Conservation (phyloP, 1,284 basidiomycete species). For the Trichosporon sp. region DNA sequence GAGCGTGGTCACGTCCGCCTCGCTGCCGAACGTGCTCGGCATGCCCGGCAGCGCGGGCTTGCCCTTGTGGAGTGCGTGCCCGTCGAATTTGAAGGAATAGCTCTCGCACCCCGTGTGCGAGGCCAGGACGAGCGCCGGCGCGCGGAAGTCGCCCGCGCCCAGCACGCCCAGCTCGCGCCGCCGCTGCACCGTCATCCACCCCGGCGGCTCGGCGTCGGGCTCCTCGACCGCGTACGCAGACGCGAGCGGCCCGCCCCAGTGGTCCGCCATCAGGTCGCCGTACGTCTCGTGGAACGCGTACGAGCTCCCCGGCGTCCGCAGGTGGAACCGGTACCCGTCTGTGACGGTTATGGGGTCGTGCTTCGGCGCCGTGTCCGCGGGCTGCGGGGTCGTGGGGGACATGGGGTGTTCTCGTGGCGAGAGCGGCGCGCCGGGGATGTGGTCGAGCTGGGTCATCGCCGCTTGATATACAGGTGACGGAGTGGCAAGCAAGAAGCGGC, state of each 20-base stretch:
- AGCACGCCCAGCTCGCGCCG: conserved; percentile 30
- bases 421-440: not conserved
- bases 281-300: conserved; percentile 27
- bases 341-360: not conserved
- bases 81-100: conserved; percentile 21
- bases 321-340: conserved; percentile 1
- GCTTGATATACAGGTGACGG: not conserved
- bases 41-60: conserved; percentile 24
- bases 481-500: not conserved
- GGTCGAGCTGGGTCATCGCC: not conserved
- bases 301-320: not conserved
- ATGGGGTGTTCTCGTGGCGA: not conserved
- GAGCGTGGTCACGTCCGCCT: conserved; percentile 22
- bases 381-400: not conserved
- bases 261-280: conserved; percentile 29
- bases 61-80: conserved; percentile 19
- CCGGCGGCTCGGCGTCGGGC: not conserved
- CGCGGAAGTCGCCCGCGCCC: conserved; percentile 33
- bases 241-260: conserved; percentile 24
- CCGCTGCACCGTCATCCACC: conserved; percentile 9
- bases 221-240: not conserved
- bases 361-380: not conserved
- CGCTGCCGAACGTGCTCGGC: conserved; percentile 26
- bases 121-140: conserved; percentile 28
- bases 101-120: conserved; percentile 19